phyloP scores from a whole-genome alignment of 2,329 filamentous ascomycete genomes.

The Periconia sp. region DNA sequence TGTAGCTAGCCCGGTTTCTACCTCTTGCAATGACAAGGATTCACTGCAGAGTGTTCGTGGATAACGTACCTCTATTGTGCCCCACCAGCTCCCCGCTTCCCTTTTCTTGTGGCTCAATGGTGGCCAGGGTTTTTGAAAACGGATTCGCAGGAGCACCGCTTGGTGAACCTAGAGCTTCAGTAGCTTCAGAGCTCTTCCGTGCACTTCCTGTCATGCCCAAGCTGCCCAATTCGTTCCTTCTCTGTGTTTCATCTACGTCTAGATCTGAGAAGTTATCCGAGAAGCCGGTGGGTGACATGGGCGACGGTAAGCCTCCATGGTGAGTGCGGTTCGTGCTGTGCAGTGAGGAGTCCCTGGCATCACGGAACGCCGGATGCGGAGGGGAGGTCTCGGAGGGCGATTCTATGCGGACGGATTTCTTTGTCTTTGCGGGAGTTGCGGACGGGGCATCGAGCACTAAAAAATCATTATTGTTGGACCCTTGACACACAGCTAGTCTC shows the following conservation, averaged over 20 bases:
- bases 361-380: slow-evolving; percentile 38
- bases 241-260: slow-evolving; percentile 16
- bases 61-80: slow-evolving; percentile 20
- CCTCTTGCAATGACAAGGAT: background rate
- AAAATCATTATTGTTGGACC: slow-evolving; percentile 41
- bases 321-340: slow-evolving; percentile 18
- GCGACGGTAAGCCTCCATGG: slow-evolving; percentile 24
- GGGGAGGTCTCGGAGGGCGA: slow-evolving; percentile 47
- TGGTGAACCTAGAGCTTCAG: slow-evolving; percentile 19
- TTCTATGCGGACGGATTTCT: slow-evolving; percentile 65
- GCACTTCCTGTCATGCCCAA: slow-evolving; percentile 31
- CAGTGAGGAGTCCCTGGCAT: slow-evolving; percentile 26
- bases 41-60: background rate
- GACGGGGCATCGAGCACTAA: slow-evolving; percentile 35
- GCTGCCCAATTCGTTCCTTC: slow-evolving; percentile 34
- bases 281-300: slow-evolving; percentile 21
- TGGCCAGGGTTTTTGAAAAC: slow-evolving; percentile 47
- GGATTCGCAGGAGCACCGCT: slow-evolving; percentile 41
- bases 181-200: slow-evolving; percentile 19
- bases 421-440: slow-evolving; percentile 49
- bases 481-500: slow-evolving; percentile 20
- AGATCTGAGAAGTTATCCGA: slow-evolving; percentile 24
- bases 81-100: slow-evolving; percentile 22
- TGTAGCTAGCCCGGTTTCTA: background rate
- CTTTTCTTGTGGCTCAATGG: slow-evolving; percentile 38